These are phyloP conservation scores for Neobulgaria alba DNA, from an alignment of 2,329 filamentous ascomycete genomes.

Conservation along the genomic window DNA sequence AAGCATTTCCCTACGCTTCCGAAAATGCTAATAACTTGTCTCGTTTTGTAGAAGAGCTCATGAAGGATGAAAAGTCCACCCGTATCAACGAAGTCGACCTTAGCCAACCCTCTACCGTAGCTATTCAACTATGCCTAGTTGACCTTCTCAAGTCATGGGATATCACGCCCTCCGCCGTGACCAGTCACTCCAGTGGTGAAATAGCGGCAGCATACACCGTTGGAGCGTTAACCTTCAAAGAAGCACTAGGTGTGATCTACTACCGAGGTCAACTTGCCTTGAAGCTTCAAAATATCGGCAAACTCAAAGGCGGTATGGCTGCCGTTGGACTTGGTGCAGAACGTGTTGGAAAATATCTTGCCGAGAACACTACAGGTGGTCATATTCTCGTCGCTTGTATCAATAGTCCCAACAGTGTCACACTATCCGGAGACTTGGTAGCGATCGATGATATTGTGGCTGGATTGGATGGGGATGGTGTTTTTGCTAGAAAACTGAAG, in stretches of 20 bases:
- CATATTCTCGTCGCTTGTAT: constrained; percentile 28
- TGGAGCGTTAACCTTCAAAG: constrained; percentile 16
- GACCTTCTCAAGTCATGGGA: constrained; percentile 18
- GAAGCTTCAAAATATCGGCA: constrained; percentile 14
- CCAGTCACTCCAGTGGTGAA: constrained; percentile 28
- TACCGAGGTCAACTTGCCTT: constrained; percentile 14
- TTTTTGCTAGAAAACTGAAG: constrained; percentile 29
- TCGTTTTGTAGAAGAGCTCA: constrained; percentile 7
- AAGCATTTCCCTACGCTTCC: too few relatives aligned
- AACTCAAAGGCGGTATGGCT: constrained; percentile 41
- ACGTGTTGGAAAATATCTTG: not conserved
- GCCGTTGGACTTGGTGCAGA: constrained; percentile 35
- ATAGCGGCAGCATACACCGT: constrained; percentile 32
- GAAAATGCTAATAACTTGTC: too few relatives aligned
- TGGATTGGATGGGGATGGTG: constrained; percentile 9
- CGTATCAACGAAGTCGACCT: constrained; percentile 16
- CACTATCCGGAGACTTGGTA: constrained; percentile 17
- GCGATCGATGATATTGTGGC: constrained; percentile 12
- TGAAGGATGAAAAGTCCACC: constrained; percentile 1
- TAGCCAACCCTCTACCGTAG: constrained; percentile 19
- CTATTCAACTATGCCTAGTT: constrained; percentile 25
- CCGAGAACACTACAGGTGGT: constrained; percentile 4
- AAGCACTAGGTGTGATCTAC: constrained; percentile 19
- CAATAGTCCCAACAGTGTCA: constrained; percentile 24
- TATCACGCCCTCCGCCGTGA: constrained; percentile 17